A percentile compares a stretch with the other conserved stretches of the same genome.
Evolutionary conservation across 371 early-diverging fungal genomes (phyloP).

Genomic region (Apophysomyces variabilis): DNA sequence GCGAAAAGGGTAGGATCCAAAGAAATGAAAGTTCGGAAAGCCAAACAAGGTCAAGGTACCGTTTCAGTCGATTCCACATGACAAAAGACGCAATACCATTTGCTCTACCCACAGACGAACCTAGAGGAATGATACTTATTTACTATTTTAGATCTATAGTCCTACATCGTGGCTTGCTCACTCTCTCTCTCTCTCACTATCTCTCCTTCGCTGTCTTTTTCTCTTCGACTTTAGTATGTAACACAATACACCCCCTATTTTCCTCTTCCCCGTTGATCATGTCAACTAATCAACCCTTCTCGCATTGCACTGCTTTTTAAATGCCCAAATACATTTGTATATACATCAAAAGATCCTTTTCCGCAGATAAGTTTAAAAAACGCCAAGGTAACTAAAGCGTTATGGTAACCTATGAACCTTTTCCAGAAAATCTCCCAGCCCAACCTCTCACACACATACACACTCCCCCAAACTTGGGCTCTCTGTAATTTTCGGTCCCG

Average conservation of each 20-base stretch:
- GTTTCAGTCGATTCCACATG: conserved; percentile 9
- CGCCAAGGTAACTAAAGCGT: not conserved
- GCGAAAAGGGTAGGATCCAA: conserved; percentile 3
- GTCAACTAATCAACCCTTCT: conserved; percentile 2
- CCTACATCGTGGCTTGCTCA: conserved; percentile 11
- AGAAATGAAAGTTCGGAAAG: conserved; percentile 1
- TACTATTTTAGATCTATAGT: not conserved
- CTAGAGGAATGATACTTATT: not conserved
- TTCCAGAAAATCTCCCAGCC: too few species aligned
- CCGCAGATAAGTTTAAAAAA: not conserved
- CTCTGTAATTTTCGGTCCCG: conserved; percentile 21
- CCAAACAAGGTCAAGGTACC: conserved; percentile 5
- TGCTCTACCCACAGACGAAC: conserved; percentile 1
- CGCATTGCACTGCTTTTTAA: conserved; percentile 7
- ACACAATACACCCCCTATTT: not conserved
- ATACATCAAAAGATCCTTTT: not conserved
- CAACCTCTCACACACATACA: too few species aligned
- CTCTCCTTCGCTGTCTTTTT: not conserved
- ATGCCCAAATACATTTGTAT: not conserved
- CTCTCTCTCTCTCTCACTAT: not conserved
- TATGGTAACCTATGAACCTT: too few species aligned
- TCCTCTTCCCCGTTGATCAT: conserved; percentile 1
- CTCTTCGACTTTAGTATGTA: not conserved
- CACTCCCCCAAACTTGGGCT: too few species aligned
- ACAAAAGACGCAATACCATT: conserved; percentile 16